Evolutionary conservation across 305 asterid genomes (phyloP), one percentile per base, ranked within the genome.

Genomic region (Petunia hybrid): DNA sequence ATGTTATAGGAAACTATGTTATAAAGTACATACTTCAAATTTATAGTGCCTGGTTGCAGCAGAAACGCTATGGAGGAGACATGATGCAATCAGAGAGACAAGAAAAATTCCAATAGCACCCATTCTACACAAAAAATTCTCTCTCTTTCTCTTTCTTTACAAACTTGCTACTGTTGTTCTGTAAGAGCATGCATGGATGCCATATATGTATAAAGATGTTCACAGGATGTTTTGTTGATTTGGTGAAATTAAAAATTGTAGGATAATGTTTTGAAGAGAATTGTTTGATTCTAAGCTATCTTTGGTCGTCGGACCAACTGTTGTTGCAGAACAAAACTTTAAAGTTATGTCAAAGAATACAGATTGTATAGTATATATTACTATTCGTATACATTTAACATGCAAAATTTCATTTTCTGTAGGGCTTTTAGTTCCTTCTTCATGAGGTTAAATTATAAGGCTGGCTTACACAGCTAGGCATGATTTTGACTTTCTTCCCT

Each of bases 1-100:
- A 8, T 2, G 10, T 2, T 7, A 48, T 3, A 8, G 16, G 40
- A 43, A 69, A 69, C 16, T 69, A 8, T 2, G 16, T 12, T 16
- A 69, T 1, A 4, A 68, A 41, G 40, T 38, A 61, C 87, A 7
- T 75, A 87, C 90, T 51, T 87, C 79, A 55, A 87, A 85, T 42
- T 85, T 76, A 80, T 85, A 87, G n/a, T 80, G 84, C 46, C 87
- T 76, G 13, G 84, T 85, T 0, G 5, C 57, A 69, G 74, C 86
- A 4, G 77, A 84, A 82, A 74, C 66, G 4, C 80, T 79, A 63
- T 77, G 66, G 78, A 86, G 40, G 35, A 83, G 69, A 69, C 51
- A 83, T 13, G 65, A 81, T 8, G 65, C 75, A 38, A 78, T 16
- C 8, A 80, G 0, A 38, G 78, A 80, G 4, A 48, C 2, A 1